Percentiles rank a stretch among this genome's conserved stretches.
phyloP scores from a whole-genome alignment of 768 basidiomycete genomes.

The Russula lepida region DNA sequence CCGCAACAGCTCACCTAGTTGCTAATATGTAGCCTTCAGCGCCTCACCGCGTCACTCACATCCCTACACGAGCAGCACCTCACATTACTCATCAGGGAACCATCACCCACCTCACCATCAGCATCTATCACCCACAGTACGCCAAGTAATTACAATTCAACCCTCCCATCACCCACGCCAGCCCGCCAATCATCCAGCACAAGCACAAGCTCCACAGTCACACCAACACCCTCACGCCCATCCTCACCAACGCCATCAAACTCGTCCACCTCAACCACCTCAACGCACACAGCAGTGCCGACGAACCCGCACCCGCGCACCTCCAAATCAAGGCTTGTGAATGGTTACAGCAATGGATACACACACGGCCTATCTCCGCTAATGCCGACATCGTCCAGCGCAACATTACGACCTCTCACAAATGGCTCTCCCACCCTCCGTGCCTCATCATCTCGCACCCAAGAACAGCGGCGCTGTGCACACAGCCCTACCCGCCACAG shows the following conservation, averaged over 20 bases:
- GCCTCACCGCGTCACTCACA: slow-evolving; percentile 6
- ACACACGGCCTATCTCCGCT: background rate
- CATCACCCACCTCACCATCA: background rate
- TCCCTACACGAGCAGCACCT: slow-evolving; percentile 13
- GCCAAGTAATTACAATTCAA: background rate
- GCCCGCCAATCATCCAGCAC: background rate
- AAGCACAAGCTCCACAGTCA: slow-evolving; percentile 2
- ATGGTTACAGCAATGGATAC: background rate
- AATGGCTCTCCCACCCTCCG: slow-evolving; percentile 1
- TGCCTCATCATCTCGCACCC: background rate
- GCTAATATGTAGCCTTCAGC: slow-evolving; percentile 6
- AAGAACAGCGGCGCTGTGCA: background rate
- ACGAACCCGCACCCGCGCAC: slow-evolving; percentile 9
- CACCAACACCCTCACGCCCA: slow-evolving; percentile 19
- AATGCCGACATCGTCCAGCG: background rate
- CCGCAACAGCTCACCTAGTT: slow-evolving; percentile 21
- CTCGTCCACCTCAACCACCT: slow-evolving; percentile 17
- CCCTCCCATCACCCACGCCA: background rate
- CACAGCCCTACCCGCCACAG: background rate
- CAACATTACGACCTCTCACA: background rate
- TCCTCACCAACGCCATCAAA: slow-evolving; percentile 18
- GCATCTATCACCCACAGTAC: background rate
- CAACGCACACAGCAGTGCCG: slow-evolving; percentile 20
- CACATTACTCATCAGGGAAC: background rate
- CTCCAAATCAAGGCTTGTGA: background rate